A percentile compares a stretch with the other conserved stretches of the same genome.
phyloP scores from a whole-genome alignment of 169 alveolate genomes.

The Plasmodium blacklocki region DNA sequence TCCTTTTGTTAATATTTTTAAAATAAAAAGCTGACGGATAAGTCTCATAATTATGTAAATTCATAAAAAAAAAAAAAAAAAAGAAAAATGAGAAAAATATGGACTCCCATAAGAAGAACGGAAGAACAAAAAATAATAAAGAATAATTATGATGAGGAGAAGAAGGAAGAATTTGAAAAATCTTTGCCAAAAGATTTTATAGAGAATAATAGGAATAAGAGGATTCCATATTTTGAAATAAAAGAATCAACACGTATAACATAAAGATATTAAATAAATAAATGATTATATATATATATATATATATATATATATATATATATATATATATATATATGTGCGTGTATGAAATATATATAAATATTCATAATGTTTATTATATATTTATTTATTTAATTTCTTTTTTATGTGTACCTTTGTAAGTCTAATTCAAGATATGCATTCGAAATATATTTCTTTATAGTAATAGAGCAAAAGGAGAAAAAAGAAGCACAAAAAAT shows the following conservation, averaged over 20 bases:
- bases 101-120: constrained; percentile 79
- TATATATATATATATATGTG: background rate
- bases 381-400: background rate
- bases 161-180: constrained; percentile 68
- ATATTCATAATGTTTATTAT: background rate
- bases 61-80: constrained; percentile 9
- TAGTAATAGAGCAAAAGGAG: constrained; percentile 74
- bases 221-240: constrained; percentile 71
- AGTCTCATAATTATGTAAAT: too few species aligned
- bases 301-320: background rate
- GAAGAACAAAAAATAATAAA: constrained; percentile 71
- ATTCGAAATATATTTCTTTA: background rate
- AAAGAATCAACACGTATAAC: constrained; percentile 65
- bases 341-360: background rate
- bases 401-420: too few species aligned
- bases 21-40: background rate
- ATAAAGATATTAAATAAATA: too few species aligned
- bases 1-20: background rate
- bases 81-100: constrained; percentile 74
- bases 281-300: background rate
- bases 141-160: constrained; percentile 70
- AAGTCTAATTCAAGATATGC: background rate
- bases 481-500: constrained; percentile 73
- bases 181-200: constrained; percentile 66
- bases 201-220: constrained; percentile 74